phyloP scores from a whole-genome alignment of 148 eudicot genomes.

The Camellia sinensis region DNA sequence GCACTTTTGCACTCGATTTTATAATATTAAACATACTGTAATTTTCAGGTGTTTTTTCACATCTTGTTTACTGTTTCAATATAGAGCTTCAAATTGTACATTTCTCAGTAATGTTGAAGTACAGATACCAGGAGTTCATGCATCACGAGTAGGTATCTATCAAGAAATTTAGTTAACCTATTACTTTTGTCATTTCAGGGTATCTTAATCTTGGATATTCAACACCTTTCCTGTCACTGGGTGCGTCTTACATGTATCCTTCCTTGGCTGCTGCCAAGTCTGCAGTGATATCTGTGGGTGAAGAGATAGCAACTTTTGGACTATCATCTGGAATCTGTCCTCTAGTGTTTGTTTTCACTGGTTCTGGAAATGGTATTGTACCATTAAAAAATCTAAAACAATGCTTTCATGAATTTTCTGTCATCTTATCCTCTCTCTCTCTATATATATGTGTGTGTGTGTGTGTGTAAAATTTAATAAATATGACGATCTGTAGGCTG shows the following conservation, averaged over 20 bases:
- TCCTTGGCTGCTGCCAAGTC: constrained; percentile 94
- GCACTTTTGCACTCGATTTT: constrained; percentile 19
- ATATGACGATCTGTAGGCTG: neutral
- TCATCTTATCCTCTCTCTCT: neutral
- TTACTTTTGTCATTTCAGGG: constrained; percentile 45
- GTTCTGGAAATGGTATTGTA: constrained; percentile 89
- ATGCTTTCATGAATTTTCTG: neutral
- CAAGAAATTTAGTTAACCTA: neutral
- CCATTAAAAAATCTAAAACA: neutral
- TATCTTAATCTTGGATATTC: constrained; percentile 89
- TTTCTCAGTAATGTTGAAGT: neutral
- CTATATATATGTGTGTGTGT: too few species aligned
- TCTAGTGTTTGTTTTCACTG: constrained; percentile 87
- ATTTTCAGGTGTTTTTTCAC: neutral
- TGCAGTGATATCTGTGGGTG: constrained; percentile 92
- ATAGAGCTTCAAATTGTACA: neutral
- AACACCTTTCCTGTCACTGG: constrained; percentile 89
- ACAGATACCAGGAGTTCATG: neutral
- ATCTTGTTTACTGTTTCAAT: neutral
- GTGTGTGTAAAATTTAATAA: neutral
- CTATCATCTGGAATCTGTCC: constrained; percentile 90
- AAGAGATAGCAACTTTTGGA: constrained; percentile 87
- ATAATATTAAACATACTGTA: neutral
- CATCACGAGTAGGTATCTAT: neutral
- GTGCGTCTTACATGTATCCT: constrained; percentile 95